Conservation (phyloP, 345 rosid species). For the Lagerstroemia speciosa region DNA sequence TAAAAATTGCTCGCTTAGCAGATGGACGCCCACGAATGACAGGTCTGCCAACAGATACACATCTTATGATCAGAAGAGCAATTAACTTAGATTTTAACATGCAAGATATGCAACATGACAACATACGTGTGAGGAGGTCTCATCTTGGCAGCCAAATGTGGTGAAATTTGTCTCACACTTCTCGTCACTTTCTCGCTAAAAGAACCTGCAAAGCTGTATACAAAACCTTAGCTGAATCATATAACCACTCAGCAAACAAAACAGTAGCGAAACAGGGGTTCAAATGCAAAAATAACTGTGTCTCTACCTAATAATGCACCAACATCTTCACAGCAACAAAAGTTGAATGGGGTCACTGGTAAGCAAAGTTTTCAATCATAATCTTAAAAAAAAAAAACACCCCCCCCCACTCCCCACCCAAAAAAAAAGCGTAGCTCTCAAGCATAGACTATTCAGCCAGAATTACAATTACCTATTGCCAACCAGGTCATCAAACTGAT, state of each 20-base stretch:
- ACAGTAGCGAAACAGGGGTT: not conserved
- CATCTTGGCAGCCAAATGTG: constrained; percentile 93
- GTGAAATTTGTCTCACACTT: constrained; percentile 83
- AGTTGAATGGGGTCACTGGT: no score
- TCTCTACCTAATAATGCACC: not conserved
- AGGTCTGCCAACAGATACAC: constrained; percentile 42
- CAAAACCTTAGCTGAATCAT: not conserved
- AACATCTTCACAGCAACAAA: not conserved
- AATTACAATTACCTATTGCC: not conserved
- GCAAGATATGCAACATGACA: constrained; percentile 3
- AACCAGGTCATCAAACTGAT: not conserved
- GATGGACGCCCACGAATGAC: constrained; percentile 93
- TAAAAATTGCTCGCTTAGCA: constrained; percentile 61
- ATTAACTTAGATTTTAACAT: not conserved
- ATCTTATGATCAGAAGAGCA: constrained; percentile 8
- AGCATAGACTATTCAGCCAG: no score
- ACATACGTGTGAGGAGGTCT: constrained; percentile 83
- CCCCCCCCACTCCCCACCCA: no score
- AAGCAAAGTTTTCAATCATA: no score
- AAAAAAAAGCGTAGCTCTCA: no score
- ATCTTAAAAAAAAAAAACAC: no score
- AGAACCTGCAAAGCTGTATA: constrained; percentile 86
- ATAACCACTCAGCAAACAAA: not conserved
- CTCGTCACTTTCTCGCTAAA: constrained; percentile 85
- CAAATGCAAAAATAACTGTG: not conserved